Conservation (phyloP, 768 basidiomycete species). For the Serendipita sp. region DNA sequence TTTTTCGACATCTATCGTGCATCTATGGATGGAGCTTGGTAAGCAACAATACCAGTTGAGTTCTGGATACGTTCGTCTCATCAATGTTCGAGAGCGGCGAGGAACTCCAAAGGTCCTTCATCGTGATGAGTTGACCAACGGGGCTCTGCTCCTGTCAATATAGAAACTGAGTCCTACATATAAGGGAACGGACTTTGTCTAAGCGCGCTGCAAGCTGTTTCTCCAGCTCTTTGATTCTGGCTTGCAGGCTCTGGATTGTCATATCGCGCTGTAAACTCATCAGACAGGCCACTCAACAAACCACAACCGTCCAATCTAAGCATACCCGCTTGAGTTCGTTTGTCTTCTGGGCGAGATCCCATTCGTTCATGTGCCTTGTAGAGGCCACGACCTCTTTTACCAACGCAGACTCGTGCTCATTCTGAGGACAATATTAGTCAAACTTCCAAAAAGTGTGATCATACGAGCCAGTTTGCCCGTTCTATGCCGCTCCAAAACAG, state of each 20-base stretch:
- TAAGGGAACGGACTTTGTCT: not conserved
- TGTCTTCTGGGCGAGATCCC: not conserved
- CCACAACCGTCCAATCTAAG: not conserved
- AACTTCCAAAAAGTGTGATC: not conserved
- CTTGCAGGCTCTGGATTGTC: not conserved
- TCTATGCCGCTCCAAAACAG: not conserved
- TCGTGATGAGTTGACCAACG: not conserved
- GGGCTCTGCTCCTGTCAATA: not conserved
- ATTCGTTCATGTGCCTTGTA: not conserved
- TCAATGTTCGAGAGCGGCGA: not conserved
- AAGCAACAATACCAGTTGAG: not conserved
- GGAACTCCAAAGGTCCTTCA: not conserved
- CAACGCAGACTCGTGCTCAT: not conserved
- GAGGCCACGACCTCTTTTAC: not conserved
- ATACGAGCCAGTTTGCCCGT: not conserved
- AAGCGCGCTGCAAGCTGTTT: not conserved
- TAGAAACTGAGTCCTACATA: not conserved
- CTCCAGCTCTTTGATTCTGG: not conserved
- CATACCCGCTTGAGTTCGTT: conserved; percentile 3
- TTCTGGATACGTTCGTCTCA: not conserved
- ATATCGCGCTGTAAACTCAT: not conserved
- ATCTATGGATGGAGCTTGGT: no score
- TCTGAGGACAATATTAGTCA: not conserved
- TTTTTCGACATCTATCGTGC: no score
- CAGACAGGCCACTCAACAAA: not conserved